These are phyloP conservation scores for Cadophora luteo-olivacea DNA, from an alignment of 2,329 filamentous ascomycete genomes.

Conservation along the genomic window DNA sequence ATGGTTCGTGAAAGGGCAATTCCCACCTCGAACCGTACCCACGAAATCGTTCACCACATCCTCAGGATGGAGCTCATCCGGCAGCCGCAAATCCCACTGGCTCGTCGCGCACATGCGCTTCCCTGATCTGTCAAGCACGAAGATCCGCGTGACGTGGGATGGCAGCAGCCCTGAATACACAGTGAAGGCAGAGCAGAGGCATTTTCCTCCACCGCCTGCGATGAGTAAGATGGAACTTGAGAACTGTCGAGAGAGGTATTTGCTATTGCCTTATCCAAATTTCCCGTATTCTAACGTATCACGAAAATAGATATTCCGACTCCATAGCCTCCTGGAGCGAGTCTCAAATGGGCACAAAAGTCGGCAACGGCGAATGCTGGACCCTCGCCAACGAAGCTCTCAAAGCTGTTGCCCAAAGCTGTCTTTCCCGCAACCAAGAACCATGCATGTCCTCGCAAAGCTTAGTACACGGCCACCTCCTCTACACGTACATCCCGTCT, in stretches of 20 bases:
- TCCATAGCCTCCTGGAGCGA: constrained; percentile 44
- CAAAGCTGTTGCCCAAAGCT: constrained; percentile 36
- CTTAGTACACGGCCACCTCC: constrained; percentile 43
- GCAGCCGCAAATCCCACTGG: constrained; percentile 41
- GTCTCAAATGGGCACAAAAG: constrained; percentile 41
- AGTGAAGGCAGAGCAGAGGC: constrained; percentile 45
- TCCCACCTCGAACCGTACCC: constrained; percentile 38
- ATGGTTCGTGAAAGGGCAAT: constrained; percentile 43
- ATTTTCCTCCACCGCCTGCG: constrained; percentile 41
- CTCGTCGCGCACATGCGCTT: constrained; percentile 44
- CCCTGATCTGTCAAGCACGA: constrained; percentile 43
- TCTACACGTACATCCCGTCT: constrained; percentile 42
- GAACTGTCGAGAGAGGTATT: constrained; percentile 30
- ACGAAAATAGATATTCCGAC: constrained; percentile 39
- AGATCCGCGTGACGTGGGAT: constrained; percentile 47
- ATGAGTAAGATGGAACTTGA: constrained; percentile 37
- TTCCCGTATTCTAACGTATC: constrained; percentile 11
- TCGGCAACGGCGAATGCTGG: constrained; percentile 50
- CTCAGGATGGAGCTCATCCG: constrained; percentile 38
- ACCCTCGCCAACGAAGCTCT: constrained; percentile 46
- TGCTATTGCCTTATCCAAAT: background rate
- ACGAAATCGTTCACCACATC: constrained; percentile 28
- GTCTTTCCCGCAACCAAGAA: constrained; percentile 37
- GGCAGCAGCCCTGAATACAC: constrained; percentile 42
- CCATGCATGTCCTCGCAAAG: constrained; percentile 44